A percentile compares a stretch with the other conserved stretches of the same genome.
Conservation (phyloP, 2,329 filamentous ascomycete genomes). For the Dactylonectria macrodidyma region DNA sequence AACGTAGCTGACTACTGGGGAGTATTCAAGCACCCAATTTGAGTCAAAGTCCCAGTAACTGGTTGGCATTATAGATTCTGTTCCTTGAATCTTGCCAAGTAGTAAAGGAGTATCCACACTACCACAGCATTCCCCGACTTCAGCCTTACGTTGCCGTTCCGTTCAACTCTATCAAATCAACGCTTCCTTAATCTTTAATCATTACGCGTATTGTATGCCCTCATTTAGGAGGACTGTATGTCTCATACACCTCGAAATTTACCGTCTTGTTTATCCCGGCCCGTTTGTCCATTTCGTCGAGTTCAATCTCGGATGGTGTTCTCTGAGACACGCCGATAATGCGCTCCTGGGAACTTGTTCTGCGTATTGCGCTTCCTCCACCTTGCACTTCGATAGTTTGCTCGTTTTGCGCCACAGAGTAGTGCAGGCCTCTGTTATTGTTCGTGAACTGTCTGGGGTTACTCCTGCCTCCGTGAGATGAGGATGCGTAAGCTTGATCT, state of each 20-base stretch:
- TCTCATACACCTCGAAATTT: slow-evolving; percentile 22
- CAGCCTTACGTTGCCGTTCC: too few species aligned
- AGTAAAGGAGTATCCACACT: too few species aligned
- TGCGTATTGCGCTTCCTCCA: slow-evolving; percentile 24
- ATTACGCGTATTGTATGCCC: background rate
- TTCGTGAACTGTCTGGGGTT: slow-evolving; percentile 32
- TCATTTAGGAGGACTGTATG: slow-evolving; percentile 9
- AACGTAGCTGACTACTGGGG: too few species aligned
- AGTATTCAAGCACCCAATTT: too few species aligned
- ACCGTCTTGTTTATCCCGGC: slow-evolving; percentile 45
- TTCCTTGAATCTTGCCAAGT: too few species aligned
- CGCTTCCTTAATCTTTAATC: background rate
- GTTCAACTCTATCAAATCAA: too few species aligned
- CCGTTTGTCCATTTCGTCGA: slow-evolving; percentile 45
- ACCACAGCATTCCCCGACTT: too few species aligned
- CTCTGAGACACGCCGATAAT: slow-evolving; percentile 41
- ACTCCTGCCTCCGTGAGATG: slow-evolving; percentile 29
- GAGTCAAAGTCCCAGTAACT: too few species aligned
- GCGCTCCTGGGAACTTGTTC: slow-evolving; percentile 42
- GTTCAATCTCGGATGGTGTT: slow-evolving; percentile 41
- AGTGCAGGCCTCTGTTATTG: slow-evolving; percentile 32
- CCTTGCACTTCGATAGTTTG: slow-evolving; percentile 43
- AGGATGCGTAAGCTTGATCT: slow-evolving; percentile 44
- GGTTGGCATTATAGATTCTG: too few species aligned
- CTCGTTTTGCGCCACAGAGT: slow-evolving; percentile 41